These are phyloP conservation scores for Cladosporium sp. DNA, from an alignment of 2,329 filamentous ascomycete genomes.

Conservation along the genomic window DNA sequence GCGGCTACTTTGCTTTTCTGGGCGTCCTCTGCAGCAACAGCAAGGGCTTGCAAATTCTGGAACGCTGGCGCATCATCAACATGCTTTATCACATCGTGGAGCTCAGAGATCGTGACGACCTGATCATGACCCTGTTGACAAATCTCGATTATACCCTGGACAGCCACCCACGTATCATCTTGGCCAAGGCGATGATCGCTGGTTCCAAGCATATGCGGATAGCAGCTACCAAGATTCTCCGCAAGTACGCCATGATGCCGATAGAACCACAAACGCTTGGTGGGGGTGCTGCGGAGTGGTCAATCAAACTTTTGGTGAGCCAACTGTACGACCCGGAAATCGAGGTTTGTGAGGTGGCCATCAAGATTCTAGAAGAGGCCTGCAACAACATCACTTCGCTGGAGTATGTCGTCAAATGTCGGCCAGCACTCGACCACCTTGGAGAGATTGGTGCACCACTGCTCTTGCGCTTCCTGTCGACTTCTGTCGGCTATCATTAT, in stretches of 20 bases:
- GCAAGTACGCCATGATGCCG: constrained; percentile 72
- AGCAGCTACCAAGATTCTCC: constrained; percentile 76
- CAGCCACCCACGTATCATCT: constrained; percentile 83
- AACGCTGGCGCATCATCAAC: constrained; percentile 96
- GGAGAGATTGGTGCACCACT: constrained; percentile 95
- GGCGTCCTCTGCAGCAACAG: constrained; percentile 78
- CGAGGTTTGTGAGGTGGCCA: constrained; percentile 90
- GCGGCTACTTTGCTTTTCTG: constrained; percentile 90
- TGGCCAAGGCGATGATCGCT: constrained; percentile 89
- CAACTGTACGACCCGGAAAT: constrained; percentile 97
- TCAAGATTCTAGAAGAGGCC: constrained; percentile 95
- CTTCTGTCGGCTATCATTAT: constrained; percentile 96
- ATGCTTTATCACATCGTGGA: constrained; percentile 99
- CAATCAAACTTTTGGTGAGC: constrained; percentile 92
- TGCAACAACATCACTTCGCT: constrained; percentile 88
- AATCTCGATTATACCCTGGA: constrained; percentile 85
- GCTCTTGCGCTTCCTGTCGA: constrained; percentile 86
- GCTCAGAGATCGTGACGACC: constrained; percentile 80
- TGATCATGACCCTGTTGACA: constrained; percentile 80
- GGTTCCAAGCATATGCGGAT: constrained; percentile 89
- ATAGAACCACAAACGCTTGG: constrained; percentile 37
- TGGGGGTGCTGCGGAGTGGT: constrained; percentile 79
- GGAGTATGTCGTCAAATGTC: constrained; percentile 94
- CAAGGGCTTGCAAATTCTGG: constrained; percentile 81
- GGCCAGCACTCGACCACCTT: constrained; percentile 87